Conservation (phyloP, 257 asterid species). For the Salvia rosmarinus region DNA sequence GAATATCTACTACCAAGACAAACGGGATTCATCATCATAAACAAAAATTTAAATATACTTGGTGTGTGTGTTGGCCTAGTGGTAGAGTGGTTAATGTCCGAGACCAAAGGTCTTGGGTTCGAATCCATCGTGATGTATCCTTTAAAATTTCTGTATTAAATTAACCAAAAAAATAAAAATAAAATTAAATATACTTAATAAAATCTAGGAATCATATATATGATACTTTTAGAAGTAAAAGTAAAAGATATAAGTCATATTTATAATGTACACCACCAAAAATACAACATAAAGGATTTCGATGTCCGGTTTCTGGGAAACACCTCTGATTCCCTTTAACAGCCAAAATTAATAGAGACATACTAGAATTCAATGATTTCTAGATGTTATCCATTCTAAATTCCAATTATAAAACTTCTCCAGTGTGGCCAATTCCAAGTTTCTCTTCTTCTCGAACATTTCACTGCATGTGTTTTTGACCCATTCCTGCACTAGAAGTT, state of each 20-base stretch:
- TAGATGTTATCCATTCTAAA: not conserved
- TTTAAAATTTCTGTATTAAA: too few relatives aligned
- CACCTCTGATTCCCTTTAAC: not conserved
- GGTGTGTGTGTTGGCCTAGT: too few relatives aligned
- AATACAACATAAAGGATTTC: not conserved
- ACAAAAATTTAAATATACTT: not conserved
- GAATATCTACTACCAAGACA: not conserved
- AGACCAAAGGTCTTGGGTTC: too few relatives aligned
- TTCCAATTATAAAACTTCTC: not conserved
- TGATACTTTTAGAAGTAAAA: not conserved
- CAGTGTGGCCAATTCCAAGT: slow-evolving; percentile 15
- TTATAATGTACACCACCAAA: not conserved
- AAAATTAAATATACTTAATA: too few relatives aligned
- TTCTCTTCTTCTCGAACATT: slow-evolving; percentile 26
- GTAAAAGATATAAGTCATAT: not conserved
- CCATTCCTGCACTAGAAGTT: slow-evolving; percentile 9
- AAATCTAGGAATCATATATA: not conserved
- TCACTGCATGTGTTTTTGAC: slow-evolving; percentile 25
- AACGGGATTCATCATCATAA: not conserved
- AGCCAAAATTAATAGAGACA: slow-evolving; percentile 1
- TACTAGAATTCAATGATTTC: not conserved
- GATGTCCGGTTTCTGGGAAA: not conserved
- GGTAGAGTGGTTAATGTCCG: too few relatives aligned
- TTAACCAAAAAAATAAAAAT: too few relatives aligned
- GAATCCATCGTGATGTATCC: too few relatives aligned